Base-by-base conservation (phyloP, 495 filamentous ascomycete genomes). In the Penicillium pulvis region DNA sequence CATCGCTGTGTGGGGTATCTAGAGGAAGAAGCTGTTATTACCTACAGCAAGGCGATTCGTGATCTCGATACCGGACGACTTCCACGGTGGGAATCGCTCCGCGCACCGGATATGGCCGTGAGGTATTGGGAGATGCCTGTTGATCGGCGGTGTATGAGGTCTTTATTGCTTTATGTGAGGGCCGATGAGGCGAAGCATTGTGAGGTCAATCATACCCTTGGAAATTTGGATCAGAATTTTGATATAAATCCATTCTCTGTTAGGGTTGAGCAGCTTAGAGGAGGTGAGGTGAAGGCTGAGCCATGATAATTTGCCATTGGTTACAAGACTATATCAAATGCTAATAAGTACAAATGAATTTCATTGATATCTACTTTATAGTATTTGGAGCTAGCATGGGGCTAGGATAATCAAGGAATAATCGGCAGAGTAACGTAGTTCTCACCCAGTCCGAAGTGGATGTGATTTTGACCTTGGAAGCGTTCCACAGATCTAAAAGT, bases 1-100 rank as follows among this genome's bases (percentile, higher is more conserved):
- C 94, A 98, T 71, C 89, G 94, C 43, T 98, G 98, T 70, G 93
- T 98, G 51, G 94, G 94, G 1, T 97, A 97, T 63, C 83, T 98
- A 24, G 95, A 98, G 70, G 94, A 98, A 71, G 94, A 98, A 66
- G 95, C 95, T 1, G 93, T 97, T 4, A 83, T 96, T 63, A 98
- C 95, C 3, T 98, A 98, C 77, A 91, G 91, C 0, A 85, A 91
- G 6, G 87, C 87, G 56, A 90, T 98, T 66, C 68, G 82, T 31
- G 95, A 98, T 62, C 80, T 98, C 12, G 95, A 98, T 43, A 79
- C 81, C 2, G 93, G 93, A 24, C 83, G 83, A 55, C 81, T 98
- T 6, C 92, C 92, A 1, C 83, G 86, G 61, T 98, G 95, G 93
- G 77, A 85, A 23, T 80, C 85, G 6, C 83, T 96, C 63, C 69